Conservation (phyloP, 2,329 filamentous ascomycete genomes). For the Keithomyces neogunnii region DNA sequence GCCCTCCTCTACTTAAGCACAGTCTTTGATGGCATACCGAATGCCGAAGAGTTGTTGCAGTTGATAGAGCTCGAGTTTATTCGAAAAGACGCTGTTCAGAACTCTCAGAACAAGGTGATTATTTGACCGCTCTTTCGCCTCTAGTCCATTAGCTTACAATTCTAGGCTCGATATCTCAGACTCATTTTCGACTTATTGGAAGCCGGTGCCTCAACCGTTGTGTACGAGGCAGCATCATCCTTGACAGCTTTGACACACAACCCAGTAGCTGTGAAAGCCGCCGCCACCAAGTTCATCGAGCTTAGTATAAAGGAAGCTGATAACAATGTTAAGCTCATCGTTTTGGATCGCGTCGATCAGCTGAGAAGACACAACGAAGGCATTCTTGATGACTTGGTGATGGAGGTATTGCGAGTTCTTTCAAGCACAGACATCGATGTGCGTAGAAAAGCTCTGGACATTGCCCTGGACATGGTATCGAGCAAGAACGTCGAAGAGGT, state of each 20-base stretch:
- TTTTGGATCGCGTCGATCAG: slow-evolving; percentile 87
- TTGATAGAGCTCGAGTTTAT: slow-evolving; percentile 96
- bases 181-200: slow-evolving; percentile 96
- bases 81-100: slow-evolving; percentile 91
- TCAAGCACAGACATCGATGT: slow-evolving; percentile 96
- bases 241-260: slow-evolving; percentile 91
- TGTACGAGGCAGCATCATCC: slow-evolving; percentile 95
- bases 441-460: slow-evolving; percentile 77
- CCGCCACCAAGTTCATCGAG: slow-evolving; percentile 92
- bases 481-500: slow-evolving; percentile 99
- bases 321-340: slow-evolving; percentile 98
- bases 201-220: slow-evolving; percentile 84
- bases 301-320: slow-evolving; percentile 95
- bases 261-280: slow-evolving; percentile 94
- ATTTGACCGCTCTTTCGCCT: slow-evolving; percentile 4
- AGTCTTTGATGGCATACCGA: slow-evolving; percentile 88
- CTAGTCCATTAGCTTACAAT: slow-evolving; percentile 17
- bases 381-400: slow-evolving; percentile 84
- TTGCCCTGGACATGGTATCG: slow-evolving; percentile 95
- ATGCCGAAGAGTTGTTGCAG: slow-evolving; percentile 88
- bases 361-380: slow-evolving; percentile 82
- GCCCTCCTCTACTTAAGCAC: slow-evolving; percentile 79
- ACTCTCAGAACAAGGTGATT: slow-evolving; percentile 82
- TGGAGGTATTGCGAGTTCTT: slow-evolving; percentile 93
- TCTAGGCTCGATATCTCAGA: slow-evolving; percentile 75